A percentile compares a stretch with the other conserved stretches of the same genome.
phyloP scores from a whole-genome alignment of 2,329 filamentous ascomycete genomes.

The Nemania sp. region DNA sequence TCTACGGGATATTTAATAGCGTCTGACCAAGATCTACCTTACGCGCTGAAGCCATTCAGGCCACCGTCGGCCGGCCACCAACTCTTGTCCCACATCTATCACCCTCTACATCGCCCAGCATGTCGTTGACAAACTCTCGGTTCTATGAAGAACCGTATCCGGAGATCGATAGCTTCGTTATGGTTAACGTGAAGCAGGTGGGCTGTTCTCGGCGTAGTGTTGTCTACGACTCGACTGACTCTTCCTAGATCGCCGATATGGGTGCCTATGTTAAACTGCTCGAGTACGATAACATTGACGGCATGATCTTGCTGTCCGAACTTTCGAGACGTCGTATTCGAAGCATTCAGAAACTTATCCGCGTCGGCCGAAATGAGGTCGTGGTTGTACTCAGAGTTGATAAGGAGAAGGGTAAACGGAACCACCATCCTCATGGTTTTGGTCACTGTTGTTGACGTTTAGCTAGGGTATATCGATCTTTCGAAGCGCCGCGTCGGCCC shows the following conservation, averaged over 20 bases:
- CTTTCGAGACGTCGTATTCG: slow-evolving; percentile 97
- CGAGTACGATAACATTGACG: slow-evolving; percentile 99
- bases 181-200: slow-evolving; percentile 99
- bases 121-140: slow-evolving; percentile 95
- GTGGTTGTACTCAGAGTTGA: slow-evolving; percentile 98
- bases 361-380: slow-evolving; percentile 96
- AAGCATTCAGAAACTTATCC: slow-evolving; percentile 98
- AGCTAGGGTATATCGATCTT: slow-evolving; percentile 90
- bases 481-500: slow-evolving; percentile 97
- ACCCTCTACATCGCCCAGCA: slow-evolving; percentile 58
- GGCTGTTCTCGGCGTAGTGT: slow-evolving; percentile 18
- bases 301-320: slow-evolving; percentile 99
- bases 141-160: slow-evolving; percentile 98
- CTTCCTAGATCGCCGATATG: slow-evolving; percentile 91
- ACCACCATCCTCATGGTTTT: slow-evolving; percentile 15
- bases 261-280: slow-evolving; percentile 99
- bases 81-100: slow-evolving; percentile 29
- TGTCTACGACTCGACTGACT: slow-evolving; percentile 14
- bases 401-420: slow-evolving; percentile 85
- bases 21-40: neutral
- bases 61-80: slow-evolving; percentile 29
- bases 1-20: neutral
- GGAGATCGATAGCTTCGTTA: slow-evolving; percentile 99
- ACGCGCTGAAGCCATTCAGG: slow-evolving; percentile 26
- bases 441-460: slow-evolving; percentile 33